Evolutionary conservation across 768 basidiomycete species (phyloP).

Genomic region (Chalciporus pseudorubinellus): DNA sequence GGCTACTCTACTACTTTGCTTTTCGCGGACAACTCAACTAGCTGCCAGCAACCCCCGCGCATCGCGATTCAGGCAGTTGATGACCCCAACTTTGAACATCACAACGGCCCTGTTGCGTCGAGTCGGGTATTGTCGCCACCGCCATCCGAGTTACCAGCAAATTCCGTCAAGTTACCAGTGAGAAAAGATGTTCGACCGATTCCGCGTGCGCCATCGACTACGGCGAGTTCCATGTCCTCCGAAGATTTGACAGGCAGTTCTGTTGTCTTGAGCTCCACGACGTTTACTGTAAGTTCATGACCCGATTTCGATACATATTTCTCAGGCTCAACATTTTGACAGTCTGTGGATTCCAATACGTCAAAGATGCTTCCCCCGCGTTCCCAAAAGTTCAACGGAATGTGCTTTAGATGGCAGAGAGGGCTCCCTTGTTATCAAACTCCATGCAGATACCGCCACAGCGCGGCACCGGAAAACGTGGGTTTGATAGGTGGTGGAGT

Average conservation of each 20-base stretch:
- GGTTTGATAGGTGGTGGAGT: background rate
- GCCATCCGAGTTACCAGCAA: background rate
- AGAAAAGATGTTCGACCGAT: background rate
- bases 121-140: slow-evolving; percentile 8
- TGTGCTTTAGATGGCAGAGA: slow-evolving; percentile 5
- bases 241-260: slow-evolving; percentile 16
- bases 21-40: no score
- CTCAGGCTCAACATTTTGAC: background rate
- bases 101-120: background rate
- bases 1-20: background rate
- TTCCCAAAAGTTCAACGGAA: accelerated
- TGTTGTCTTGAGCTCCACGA: slow-evolving; percentile 13
- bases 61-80: background rate
- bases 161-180: slow-evolving; percentile 11
- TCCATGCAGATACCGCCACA: slow-evolving; percentile 14
- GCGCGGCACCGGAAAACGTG: slow-evolving; percentile 8
- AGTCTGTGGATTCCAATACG: slow-evolving; percentile 19
- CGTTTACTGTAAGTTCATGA: slow-evolving; percentile 17
- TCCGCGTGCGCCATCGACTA: slow-evolving; percentile 15
- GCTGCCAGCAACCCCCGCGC: background rate
- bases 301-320: background rate
- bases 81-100: background rate
- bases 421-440: accelerated
- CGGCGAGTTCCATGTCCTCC: slow-evolving; percentile 10
- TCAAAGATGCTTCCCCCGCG: slow-evolving; percentile 1